Percentiles rank a stretch among this genome's conserved stretches.
Evolutionary conservation across 768 basidiomycete species (phyloP).

Genomic region (Chalciporus pseudorubinellus): DNA sequence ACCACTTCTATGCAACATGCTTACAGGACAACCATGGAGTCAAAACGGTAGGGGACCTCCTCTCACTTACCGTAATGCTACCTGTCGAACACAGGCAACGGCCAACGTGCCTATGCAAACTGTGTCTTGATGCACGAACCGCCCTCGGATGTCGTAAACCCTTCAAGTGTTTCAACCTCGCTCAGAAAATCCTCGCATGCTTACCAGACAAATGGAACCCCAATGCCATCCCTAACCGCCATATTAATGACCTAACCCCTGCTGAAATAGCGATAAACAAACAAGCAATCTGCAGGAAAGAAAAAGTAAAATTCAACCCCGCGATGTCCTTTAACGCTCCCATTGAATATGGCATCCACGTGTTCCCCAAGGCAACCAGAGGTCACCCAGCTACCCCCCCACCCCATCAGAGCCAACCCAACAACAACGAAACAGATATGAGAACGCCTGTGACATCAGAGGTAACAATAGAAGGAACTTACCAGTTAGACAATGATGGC

Average conservation of each 20-base stretch:
- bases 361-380: neutral
- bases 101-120: neutral
- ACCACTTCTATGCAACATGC: neutral
- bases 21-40: neutral
- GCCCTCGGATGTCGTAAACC: neutral
- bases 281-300: neutral
- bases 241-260: neutral
- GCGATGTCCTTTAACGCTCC: neutral
- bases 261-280: neutral
- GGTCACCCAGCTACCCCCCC: conserved; percentile 40
- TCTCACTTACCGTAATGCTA: neutral
- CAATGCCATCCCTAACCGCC: too few relatives aligned
- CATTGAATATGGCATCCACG: neutral
- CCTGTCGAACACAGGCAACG: neutral
- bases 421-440: too few relatives aligned
- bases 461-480: too few relatives aligned
- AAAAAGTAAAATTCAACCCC: neutral
- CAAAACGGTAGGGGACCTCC: neutral
- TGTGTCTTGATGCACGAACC: neutral
- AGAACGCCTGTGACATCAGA: too few relatives aligned
- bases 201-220: neutral
- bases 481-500: too few relatives aligned
- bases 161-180: neutral
- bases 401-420: too few relatives aligned
- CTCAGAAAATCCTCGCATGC: neutral